Base-by-base conservation (phyloP, 805 yeast species). In the Wickerhamomyces hampshirensis region DNA sequence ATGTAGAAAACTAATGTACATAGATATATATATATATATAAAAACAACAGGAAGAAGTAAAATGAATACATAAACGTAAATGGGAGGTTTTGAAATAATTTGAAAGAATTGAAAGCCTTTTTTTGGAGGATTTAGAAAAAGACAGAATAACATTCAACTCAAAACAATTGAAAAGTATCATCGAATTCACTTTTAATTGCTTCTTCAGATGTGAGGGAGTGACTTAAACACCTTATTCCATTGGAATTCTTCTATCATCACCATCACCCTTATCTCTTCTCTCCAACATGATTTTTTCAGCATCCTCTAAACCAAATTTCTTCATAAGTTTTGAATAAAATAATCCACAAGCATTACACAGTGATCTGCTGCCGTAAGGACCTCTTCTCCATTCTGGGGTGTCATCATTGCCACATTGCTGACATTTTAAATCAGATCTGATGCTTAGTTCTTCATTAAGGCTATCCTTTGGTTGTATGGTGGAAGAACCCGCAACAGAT, bases 371-470 rank as follows among this genome's bases (percentile, higher is more conserved):
- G 0, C 95, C 95, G 39, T 75, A 72, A 1, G 96, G 96, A 0
- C 96, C 97, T 42, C 82, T 68, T 53, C 97, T 70, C 97, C 97
- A 88, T 58, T 89, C 96, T 0, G 96, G 96, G 0, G 95, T 84
- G 31, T 75, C 77, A 19, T 67, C 67, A 2, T 80, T 75, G 0
- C 80, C 80, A 62, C 96, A 88, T 48, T 87, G 95, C 24, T 63
- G 53, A 50, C 91, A 83, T 7, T 56, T 44, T 18, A 41, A 47
- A 16, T 37, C 35, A 1, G 31, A 2, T 16, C 31, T 45, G 1
- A 40, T 18, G 6, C 50, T 44, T 14, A 51, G 34, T 1, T 44
- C 51, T 23, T 47, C 50, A 28, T 46, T 46, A 12, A 44, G 31
- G 11, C 39, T 46, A 23, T 43, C 44, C 1, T 34, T 19, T 3